Base-by-base conservation (phyloP, 2,329 filamentous ascomycete genomes). In the Clonostachys sp. region DNA sequence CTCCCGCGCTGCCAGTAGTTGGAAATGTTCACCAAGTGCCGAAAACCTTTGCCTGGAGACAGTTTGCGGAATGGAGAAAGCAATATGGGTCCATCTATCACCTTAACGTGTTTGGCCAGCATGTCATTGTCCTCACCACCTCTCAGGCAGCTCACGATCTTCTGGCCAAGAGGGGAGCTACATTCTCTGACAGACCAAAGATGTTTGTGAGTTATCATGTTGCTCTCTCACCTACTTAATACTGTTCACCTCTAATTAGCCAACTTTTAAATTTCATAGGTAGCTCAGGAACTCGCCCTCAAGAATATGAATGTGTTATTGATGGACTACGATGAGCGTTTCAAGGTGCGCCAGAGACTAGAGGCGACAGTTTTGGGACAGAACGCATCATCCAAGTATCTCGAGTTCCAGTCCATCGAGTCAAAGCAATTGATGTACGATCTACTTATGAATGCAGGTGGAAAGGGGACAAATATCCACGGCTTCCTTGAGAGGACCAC, bases 11-110 rank as follows among this genome's bases (percentile, higher is more conserved):
- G 5, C 56, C 55, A 2, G 8, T 60, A 1, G 52, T 58, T 18
- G 56, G 56, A 10, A 58, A 58, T 34, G 41, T 60, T 17, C 57
- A 58, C 33, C 57, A 60, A 39, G 38, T 53, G 8, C 53, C 56
- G 17, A 55, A 61, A 12, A 61, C 57, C 47, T 80, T 81, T 55
- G 1, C 55, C 62, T 1, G 45, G 52, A 2, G 60, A 57, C 5
- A 75, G 58, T 80, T 81, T 52, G 75, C 81, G 46, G 57, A 74
- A 52, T 57, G 54, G 55, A 44, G 51, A 40, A 55, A 52, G 40
- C 18, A 53, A 12, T 56, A 59, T 35, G 57, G 56, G 5, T 54
- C 55, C 2, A 45, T 60, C 24, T 50, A 58, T 42, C 47, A 54
- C 17, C 43, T 60, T 6, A 55, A 46, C 45, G 55, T 56, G 50